Conservation (phyloP, 2,329 filamentous ascomycete genomes). For the Fusarium pseudonygamai region DNA sequence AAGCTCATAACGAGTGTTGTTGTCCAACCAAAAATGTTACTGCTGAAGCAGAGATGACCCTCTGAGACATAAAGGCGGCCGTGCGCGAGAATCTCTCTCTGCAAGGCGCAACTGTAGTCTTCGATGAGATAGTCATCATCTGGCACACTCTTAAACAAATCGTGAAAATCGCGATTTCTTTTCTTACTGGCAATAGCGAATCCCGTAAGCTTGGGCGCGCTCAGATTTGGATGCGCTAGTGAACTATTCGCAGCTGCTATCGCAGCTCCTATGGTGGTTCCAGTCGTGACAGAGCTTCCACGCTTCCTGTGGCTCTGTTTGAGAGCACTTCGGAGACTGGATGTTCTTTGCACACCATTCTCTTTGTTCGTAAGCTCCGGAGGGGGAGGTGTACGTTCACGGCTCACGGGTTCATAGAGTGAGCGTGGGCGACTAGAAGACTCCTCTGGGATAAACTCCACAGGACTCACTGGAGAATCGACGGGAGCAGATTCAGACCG, state of each 20-base stretch:
- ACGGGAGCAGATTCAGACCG: slow-evolving; percentile 69
- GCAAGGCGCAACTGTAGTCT: slow-evolving; percentile 96
- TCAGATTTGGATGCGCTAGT: slow-evolving; percentile 70
- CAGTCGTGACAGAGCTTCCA: slow-evolving; percentile 80
- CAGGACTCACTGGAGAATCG: slow-evolving; percentile 49
- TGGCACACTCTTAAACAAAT: slow-evolving; percentile 92
- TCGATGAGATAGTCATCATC: slow-evolving; percentile 98
- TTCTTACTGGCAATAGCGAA: slow-evolving; percentile 97
- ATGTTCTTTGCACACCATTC: slow-evolving; percentile 66
- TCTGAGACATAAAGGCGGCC: slow-evolving; percentile 96
- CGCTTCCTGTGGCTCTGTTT: slow-evolving; percentile 73
- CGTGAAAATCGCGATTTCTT: slow-evolving; percentile 94
- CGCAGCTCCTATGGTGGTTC: slow-evolving; percentile 73
- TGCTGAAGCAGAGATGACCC: slow-evolving; percentile 97
- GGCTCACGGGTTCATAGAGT: slow-evolving; percentile 58
- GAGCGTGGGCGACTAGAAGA: slow-evolving; percentile 57
- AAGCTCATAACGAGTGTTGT: slow-evolving; percentile 98
- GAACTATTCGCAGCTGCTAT: slow-evolving; percentile 76
- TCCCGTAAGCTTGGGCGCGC: slow-evolving; percentile 82
- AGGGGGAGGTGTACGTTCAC: slow-evolving; percentile 72
- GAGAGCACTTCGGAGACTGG: slow-evolving; percentile 72
- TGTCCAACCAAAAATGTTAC: slow-evolving; percentile 98
- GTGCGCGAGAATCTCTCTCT: slow-evolving; percentile 94
- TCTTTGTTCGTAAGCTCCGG: slow-evolving; percentile 70
- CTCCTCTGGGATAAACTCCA: slow-evolving; percentile 48